phyloP scores from a whole-genome alignment of 1,284 basidiomycete species.

The Laetiporus sulphureus region DNA sequence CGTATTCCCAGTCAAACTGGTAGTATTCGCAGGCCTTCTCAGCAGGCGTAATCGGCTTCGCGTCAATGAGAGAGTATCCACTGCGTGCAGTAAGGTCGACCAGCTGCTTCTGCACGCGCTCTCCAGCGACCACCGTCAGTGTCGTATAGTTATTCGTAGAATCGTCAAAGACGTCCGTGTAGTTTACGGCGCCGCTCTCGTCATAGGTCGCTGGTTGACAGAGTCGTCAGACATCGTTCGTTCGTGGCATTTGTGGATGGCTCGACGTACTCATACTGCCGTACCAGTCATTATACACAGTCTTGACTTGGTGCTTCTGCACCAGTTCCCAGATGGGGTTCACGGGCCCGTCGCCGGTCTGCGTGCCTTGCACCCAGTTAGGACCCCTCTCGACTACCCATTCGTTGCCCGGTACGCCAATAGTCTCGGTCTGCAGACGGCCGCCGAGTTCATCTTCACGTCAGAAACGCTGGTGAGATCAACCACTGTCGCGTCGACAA shows the following conservation, averaged over 20 bases:
- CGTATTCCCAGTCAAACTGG: conserved; percentile 47
- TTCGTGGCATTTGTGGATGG: background rate
- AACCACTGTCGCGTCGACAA: background rate
- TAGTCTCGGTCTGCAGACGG: conserved; percentile 38
- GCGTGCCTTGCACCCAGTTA: conserved; percentile 61
- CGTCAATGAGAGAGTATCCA: conserved; percentile 41
- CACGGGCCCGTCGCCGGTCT: conserved; percentile 32
- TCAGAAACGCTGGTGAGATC: background rate
- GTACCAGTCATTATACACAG: conserved; percentile 38
- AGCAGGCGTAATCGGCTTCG: conserved; percentile 36
- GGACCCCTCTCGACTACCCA: conserved; percentile 47
- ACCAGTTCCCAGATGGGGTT: conserved; percentile 56
- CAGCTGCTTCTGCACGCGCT: conserved; percentile 18
- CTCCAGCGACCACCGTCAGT: conserved; percentile 31
- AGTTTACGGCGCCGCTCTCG: conserved; percentile 40
- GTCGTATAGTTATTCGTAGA: conserved; percentile 35
- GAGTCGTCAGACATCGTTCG: background rate
- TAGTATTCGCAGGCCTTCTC: conserved; percentile 50
- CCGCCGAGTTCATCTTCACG: conserved; percentile 45
- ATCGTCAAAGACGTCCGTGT: conserved; percentile 35
- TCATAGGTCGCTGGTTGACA: conserved; percentile 42
- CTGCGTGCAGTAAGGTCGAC: conserved; percentile 44
- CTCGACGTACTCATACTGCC: conserved; percentile 24
- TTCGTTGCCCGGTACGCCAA: conserved; percentile 30
- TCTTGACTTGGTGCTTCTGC: conserved; percentile 44